Base-by-base conservation (phyloP, 805 yeast genomes). In the Candida khao-thaluensis region DNA sequence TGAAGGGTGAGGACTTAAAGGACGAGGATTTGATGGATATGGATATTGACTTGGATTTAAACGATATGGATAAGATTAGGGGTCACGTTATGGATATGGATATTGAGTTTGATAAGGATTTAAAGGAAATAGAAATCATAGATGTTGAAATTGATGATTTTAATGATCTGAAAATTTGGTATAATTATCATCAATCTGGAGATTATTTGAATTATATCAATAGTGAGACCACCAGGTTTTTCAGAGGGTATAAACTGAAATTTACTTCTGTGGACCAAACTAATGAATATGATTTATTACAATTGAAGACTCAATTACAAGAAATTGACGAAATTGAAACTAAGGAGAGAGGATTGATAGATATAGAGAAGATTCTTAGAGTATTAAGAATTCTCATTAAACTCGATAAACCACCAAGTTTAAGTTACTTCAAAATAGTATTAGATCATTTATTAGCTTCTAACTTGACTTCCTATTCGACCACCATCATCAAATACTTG, bases 201-300 rank as follows among this genome's bases (percentile, higher is more conserved):
- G 58, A 62, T 21, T 57, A 53, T 44, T 52, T 64, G 25, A 64
- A 60, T 38, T 62, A 63, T 40, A 59, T 56, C 5, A 50, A 56
- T 24, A 50, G 64, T 1, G 71, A 66, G 32, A 50, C 56, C 2
- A 37, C 48, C 5, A 47, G 44, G n/a, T 43, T 42, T 25, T 43
- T 59, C 2, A 56, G 48, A 14, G 30, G 30, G 5, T 34, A 34
- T 24, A 16, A 24, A 30, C 27, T 24, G 38, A 33, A 39, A 20
- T 39, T 28, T 17, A 34, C 30, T 4, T 12, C 35, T 7, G 40
- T 46, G 21, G 11, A 31, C 14, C 14, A 9, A 5, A 33, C 23
- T 7, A 42, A 43, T 24, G 34, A 26, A 5, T 7, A 12, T 5
- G 24, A 22, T 17, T 18, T 32, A 7, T 2, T 15, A 9, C 3